Base-by-base conservation (phyloP, 2,329 filamentous ascomycete species). In the Colletotrichum camelliae region DNA sequence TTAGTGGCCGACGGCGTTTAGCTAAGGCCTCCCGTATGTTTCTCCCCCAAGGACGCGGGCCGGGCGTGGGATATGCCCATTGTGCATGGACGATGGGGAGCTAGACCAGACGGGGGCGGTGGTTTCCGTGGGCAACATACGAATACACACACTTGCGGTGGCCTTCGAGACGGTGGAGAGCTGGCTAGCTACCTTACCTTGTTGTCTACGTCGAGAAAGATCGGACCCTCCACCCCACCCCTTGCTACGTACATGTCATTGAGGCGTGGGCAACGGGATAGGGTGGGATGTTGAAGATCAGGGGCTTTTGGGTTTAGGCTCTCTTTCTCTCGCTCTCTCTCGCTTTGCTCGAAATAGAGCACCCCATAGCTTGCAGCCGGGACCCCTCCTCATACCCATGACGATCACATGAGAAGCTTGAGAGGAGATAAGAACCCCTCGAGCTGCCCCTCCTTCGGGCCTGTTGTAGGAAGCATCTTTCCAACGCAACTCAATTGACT, bases 371-470 rank as follows among this genome's bases (percentile, higher is more conserved):
- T 71, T 33, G 43, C 6, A 52, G 43, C 10, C 21, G 43, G 43
- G n/a, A 52, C n/a, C n/a, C 43, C 43, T 21, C 18, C 29, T 43
- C 61, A 57, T 8, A 21, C 68, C 52, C 33, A 29, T 37, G 57
- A 13, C 24, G 70, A 73, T 75, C 70, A 75, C 65, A 68, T 75
- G 73, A 69, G 70, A 75, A 70, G 43, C 27, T 33, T 15, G 9
- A 18, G 39, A 7, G 5, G 29, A 35, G 35, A 75, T 75, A 75
- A 75, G 70, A 68, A 73, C 70, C 69, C 69, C 55, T 67, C 55
- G 64, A 67, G 33, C 73, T 68, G 70, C 73, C 65, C 68, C 48
- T 31, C 43, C 3, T 1, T 13, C 8, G n/a, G 2, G 3, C 5
- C 2, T n/a, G 29, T 8, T 10, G 15, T 2, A 3, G 8, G 7